Base-by-base conservation (phyloP, 371 early-diverging fungal species). In the Dinochytrium kinnereticum region DNA sequence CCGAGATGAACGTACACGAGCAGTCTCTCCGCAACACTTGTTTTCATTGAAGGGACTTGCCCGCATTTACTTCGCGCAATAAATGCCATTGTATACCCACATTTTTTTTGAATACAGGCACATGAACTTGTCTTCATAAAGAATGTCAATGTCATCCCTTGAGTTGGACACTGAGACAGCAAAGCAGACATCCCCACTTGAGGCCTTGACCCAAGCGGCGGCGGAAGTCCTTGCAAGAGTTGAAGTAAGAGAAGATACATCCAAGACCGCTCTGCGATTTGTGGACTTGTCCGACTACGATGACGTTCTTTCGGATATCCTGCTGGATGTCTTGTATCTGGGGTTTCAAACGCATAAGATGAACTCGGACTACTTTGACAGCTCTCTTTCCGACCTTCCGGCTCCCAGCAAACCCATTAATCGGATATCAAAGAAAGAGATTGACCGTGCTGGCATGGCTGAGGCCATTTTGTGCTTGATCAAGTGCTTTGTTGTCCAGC, bases 1-100 rank as follows among this genome's bases (percentile, higher is more conserved):
- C 78, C 36, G 91, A 91, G 74, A 91, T 91, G 91, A 77, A 80
- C 1, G 88, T 90, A 13, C 91, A 91, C 77, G 87, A 85, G 33
- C 79, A 86, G 34, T 87, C 69, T 28, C 33, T 76, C 30, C 65
- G 73, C 0, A 81, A 81, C 53, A 81, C 81, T 3, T 81, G 81
- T 57, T 81, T 81, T 69, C 81, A 81, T 51, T 81, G 40, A 68
- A n/a, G n/a, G n/a, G n/a, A n/a, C n/a, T n/a, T n/a, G n/a, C n/a
- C n/a, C n/a, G n/a, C n/a, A n/a, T n/a, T n/a, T n/a, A n/a, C n/a
- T n/a, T n/a, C n/a, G n/a, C n/a, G n/a, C n/a, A n/a, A n/a, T n/a
- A n/a, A n/a, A n/a, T n/a, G n/a, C n/a, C n/a, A n/a, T n/a, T n/a
- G n/a, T n/a, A n/a, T n/a, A n/a, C n/a, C n/a, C n/a, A n/a, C n/a